Conservation (phyloP, 2,329 filamentous ascomycete genomes). For the Rhytidhysteron rufulum region DNA sequence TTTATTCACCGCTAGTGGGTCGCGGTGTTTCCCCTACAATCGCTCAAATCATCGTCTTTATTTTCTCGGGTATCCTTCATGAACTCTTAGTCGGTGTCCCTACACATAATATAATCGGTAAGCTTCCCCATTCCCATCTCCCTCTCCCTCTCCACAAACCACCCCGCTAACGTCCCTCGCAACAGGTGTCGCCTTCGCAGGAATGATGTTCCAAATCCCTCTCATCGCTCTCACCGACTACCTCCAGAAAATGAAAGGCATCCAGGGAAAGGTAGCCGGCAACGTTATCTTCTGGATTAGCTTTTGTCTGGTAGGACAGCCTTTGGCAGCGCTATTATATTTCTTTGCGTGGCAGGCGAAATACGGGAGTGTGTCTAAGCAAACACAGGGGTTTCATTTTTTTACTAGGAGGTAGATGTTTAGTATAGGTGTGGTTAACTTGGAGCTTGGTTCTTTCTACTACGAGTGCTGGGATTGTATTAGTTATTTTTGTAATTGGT, state of each 20-base stretch:
- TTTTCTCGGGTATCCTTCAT: slow-evolving; percentile 83
- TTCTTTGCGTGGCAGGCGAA: slow-evolving; percentile 99
- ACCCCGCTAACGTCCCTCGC: slow-evolving; percentile 17
- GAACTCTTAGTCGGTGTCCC: slow-evolving; percentile 91
- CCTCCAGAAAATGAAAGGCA: slow-evolving; percentile 72
- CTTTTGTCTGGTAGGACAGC: slow-evolving; percentile 93
- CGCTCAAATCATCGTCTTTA: slow-evolving; percentile 79
- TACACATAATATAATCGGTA: slow-evolving; percentile 87
- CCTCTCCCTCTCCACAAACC: slow-evolving; percentile 4
- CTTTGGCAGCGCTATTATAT: slow-evolving; percentile 85
- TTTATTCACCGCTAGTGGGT: slow-evolving; percentile 83
- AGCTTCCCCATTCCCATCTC: slow-evolving; percentile 2
- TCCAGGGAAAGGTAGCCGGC: slow-evolving; percentile 73
- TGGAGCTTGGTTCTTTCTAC: no score
- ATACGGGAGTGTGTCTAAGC: slow-evolving; percentile 72
- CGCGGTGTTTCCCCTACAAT: slow-evolving; percentile 69
- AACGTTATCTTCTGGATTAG: slow-evolving; percentile 96
- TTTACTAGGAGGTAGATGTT: no score
- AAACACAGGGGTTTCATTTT: slow-evolving; percentile 16
- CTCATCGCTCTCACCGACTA: slow-evolving; percentile 77
- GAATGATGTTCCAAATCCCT: slow-evolving; percentile 91
- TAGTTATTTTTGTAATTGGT: no score
- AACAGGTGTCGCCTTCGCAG: slow-evolving; percentile 80
- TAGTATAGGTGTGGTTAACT: no score
- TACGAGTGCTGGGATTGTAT: no score